Percentiles rank a stretch among this genome's conserved stretches.
These are phyloP conservation scores for Neurospora sp. DNA, from an alignment of 495 filamentous ascomycete species.

Conservation along the genomic window DNA sequence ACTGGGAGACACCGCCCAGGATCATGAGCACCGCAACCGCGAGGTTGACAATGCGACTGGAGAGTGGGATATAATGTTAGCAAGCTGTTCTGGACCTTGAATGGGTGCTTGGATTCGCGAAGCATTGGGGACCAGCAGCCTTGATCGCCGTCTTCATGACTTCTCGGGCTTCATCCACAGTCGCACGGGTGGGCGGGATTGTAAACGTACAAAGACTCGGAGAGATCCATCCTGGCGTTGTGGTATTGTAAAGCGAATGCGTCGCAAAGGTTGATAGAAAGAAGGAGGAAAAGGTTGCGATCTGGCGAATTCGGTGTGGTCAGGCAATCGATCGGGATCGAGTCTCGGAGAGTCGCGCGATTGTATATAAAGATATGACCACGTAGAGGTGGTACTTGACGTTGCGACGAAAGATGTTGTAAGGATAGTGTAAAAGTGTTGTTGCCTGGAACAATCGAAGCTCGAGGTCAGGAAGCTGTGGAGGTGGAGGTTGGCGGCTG, in stretches of 20 bases:
- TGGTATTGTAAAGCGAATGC: neutral
- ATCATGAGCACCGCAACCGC: slow-evolving; percentile 81
- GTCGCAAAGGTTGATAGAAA: neutral
- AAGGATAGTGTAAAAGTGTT: neutral
- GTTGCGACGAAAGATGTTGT: neutral
- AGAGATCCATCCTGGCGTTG: slow-evolving; percentile 31
- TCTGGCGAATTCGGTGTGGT: neutral
- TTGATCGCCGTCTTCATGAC: neutral
- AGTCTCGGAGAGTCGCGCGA: neutral
- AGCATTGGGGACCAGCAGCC: neutral
- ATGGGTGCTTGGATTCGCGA: neutral
- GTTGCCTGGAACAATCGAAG: neutral
- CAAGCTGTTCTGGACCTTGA: neutral
- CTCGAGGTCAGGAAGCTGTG: neutral
- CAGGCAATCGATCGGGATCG: neutral
- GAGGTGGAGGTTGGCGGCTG: neutral
- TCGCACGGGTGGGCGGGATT: neutral
- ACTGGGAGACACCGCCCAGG: slow-evolving; percentile 80
- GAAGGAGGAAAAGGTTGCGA: neutral
- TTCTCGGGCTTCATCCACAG: neutral
- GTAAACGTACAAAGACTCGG: slow-evolving; percentile 35
- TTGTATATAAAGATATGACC: neutral
- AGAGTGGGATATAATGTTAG: slow-evolving; percentile 10
- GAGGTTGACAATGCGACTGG: slow-evolving; percentile 88
- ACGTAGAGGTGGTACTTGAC: neutral